Percentiles rank a stretch among this genome's conserved stretches.
Conservation (phyloP, 2,329 filamentous ascomycete species). For the Cyphellophora europaea region DNA sequence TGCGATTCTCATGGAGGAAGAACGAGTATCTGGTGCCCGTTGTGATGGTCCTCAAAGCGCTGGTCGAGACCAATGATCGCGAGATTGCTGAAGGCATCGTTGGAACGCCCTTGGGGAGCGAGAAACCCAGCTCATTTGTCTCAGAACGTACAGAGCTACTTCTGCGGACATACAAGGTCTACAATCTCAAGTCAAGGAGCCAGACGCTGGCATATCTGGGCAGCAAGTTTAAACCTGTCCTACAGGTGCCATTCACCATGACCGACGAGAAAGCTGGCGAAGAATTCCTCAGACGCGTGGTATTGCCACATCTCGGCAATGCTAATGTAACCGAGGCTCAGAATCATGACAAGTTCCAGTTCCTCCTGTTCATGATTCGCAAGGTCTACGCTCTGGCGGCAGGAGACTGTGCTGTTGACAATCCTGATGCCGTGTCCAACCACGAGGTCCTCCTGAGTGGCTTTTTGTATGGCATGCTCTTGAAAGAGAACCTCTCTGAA, state of each 20-base stretch:
- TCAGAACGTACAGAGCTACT: conserved; percentile 90
- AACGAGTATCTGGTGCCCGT: conserved; percentile 93
- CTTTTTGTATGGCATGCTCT: conserved; percentile 86
- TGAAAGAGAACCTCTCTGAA: conserved; percentile 92
- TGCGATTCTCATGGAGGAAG: conserved; percentile 96
- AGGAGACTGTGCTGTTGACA: conserved; percentile 86
- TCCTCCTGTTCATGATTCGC: conserved; percentile 90
- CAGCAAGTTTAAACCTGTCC: conserved; percentile 79
- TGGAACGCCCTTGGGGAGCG: conserved; percentile 65
- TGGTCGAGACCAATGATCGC: conserved; percentile 90
- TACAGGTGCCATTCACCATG: conserved; percentile 75
- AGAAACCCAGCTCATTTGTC: conserved; percentile 79
- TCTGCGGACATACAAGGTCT: conserved; percentile 85
- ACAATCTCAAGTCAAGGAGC: conserved; percentile 69
- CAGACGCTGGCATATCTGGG: conserved; percentile 82
- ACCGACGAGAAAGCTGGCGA: conserved; percentile 82
- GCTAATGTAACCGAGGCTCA: conserved; percentile 73
- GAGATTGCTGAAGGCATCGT: conserved; percentile 94
- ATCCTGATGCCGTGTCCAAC: conserved; percentile 92
- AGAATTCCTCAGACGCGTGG: conserved; percentile 82
- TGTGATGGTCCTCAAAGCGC: conserved; percentile 92
- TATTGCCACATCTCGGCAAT: conserved; percentile 84
- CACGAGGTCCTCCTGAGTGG: conserved; percentile 91
- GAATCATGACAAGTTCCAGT: conserved; percentile 84
- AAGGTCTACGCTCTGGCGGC: conserved; percentile 91